phyloP scores from a whole-genome alignment of 768 basidiomycete genomes.

The Leccinum rimulosum region DNA sequence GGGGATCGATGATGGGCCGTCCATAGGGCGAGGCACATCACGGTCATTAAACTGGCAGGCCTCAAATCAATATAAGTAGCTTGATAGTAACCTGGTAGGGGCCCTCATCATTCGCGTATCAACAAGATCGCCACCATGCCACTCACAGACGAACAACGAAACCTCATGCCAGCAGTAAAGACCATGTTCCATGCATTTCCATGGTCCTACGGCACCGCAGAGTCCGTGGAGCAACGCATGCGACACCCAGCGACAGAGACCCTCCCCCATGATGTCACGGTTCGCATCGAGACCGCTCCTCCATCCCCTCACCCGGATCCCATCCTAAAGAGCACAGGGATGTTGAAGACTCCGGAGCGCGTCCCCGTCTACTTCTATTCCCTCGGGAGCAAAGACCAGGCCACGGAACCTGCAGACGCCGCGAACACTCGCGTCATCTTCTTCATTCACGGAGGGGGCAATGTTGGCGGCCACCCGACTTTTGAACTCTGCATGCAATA shows the following conservation, averaged over 20 bases:
- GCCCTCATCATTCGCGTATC: background rate
- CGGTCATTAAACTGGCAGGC: background rate
- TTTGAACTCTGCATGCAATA: background rate
- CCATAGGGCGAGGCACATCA: background rate
- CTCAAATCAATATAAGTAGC: background rate
- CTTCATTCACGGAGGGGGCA: slow-evolving; percentile 26
- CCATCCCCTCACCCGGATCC: slow-evolving; percentile 8
- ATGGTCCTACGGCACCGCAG: background rate
- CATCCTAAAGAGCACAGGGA: background rate
- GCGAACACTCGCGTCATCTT: slow-evolving; percentile 18
- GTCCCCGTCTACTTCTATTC: slow-evolving; percentile 23
- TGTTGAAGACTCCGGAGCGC: slow-evolving; percentile 15
- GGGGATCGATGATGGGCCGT: too few relatives aligned
- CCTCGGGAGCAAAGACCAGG: background rate
- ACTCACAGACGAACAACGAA: slow-evolving; percentile 16
- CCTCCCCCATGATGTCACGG: slow-evolving; percentile 13
- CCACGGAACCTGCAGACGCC: background rate
- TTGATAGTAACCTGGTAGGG: background rate
- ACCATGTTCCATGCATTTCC: background rate
- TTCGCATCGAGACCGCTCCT: slow-evolving; percentile 17
- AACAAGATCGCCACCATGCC: slow-evolving; percentile 5
- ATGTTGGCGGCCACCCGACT: slow-evolving; percentile 20
- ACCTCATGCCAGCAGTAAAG: background rate
- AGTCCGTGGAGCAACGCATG: slow-evolving; percentile 17
- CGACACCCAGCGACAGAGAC: background rate